Percentiles rank a stretch among this genome's conserved stretches.
Evolutionary conservation across 495 filamentous ascomycete genomes (phyloP).

Genomic region (Aspergillus wentii): DNA sequence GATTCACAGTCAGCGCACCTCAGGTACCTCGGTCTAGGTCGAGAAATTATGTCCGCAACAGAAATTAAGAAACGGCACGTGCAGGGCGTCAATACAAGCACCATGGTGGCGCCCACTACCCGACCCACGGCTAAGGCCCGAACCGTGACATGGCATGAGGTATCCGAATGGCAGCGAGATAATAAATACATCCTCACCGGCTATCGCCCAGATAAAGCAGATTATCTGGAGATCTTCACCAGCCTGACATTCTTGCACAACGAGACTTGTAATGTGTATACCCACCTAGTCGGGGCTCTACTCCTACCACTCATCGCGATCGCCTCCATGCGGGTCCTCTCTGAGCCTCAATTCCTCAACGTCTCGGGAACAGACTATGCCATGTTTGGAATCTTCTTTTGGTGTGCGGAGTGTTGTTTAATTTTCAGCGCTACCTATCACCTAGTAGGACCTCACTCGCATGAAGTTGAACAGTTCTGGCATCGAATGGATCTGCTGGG

Average conservation of each 20-base stretch:
- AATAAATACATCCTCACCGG: slow-evolving; percentile 10
- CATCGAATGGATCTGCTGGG: slow-evolving; percentile 13
- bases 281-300: slow-evolving; percentile 8
- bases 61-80: slow-evolving; percentile 10
- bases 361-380: slow-evolving; percentile 9
- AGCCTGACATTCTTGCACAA: slow-evolving; percentile 8
- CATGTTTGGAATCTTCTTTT: slow-evolving; percentile 15
- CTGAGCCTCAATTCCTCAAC: slow-evolving; percentile 4
- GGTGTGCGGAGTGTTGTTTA: slow-evolving; percentile 8
- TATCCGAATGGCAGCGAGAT: slow-evolving; percentile 11
- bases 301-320: too few relatives aligned
- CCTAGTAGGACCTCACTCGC: too few relatives aligned
- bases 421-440: too few relatives aligned
- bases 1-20: slow-evolving; percentile 6
- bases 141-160: slow-evolving; percentile 10
- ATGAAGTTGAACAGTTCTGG: too few relatives aligned
- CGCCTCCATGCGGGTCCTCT: slow-evolving; percentile 5
- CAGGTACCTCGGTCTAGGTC: slow-evolving; percentile 5
- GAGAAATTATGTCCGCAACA: slow-evolving; percentile 6
- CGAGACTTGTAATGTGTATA: slow-evolving; percentile 10
- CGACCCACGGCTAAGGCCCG: slow-evolving; percentile 1
- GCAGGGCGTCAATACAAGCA: slow-evolving; percentile 4
- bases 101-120: too few relatives aligned
- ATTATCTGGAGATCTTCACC: slow-evolving; percentile 13
- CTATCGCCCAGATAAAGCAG: slow-evolving; percentile 6